A percentile compares a stretch with the other conserved stretches of the same genome.
Conservation (phyloP, 345 rosid genomes). For the Microthlaspi erraticum region DNA sequence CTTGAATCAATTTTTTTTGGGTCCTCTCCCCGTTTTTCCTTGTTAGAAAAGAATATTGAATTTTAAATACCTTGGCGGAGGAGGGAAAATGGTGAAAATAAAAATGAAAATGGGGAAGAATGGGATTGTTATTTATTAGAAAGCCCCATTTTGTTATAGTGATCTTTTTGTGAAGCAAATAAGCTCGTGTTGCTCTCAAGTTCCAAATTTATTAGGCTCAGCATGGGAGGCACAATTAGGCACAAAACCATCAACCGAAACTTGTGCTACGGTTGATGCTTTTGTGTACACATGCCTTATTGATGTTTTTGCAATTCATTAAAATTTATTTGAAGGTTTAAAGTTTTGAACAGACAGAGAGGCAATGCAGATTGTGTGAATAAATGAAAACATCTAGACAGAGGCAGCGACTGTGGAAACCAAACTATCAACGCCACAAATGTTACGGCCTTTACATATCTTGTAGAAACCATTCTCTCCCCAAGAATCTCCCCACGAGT, state of each 20-base stretch:
- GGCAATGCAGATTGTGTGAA: not conserved
- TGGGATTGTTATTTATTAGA: not conserved
- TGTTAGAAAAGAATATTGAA: not conserved
- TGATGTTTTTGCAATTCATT: not conserved
- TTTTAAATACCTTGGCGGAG: not conserved
- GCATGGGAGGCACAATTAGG: too few relatives aligned
- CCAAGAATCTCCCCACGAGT: too few relatives aligned
- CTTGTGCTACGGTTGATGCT: too few relatives aligned
- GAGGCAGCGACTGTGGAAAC: conserved; percentile 86
- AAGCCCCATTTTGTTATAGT: too few relatives aligned
- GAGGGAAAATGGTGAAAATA: too few relatives aligned
- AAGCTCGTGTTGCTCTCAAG: too few relatives aligned
- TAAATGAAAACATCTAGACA: conserved; percentile 5
- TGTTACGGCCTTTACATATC: conserved; percentile 75
- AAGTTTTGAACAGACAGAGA: too few relatives aligned
- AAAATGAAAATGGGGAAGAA: too few relatives aligned
- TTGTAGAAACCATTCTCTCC: conserved; percentile 78
- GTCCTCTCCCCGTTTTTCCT: not conserved
- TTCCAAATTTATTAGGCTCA: too few relatives aligned
- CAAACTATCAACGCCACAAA: conserved; percentile 87
- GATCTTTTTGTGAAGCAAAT: too few relatives aligned
- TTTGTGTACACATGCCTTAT: too few relatives aligned
- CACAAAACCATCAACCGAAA: too few relatives aligned
- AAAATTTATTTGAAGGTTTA: conserved; percentile 5
- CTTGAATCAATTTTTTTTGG: not conserved